Base-by-base conservation (phyloP, 441 rosid species). In the Melastoma candidum region DNA sequence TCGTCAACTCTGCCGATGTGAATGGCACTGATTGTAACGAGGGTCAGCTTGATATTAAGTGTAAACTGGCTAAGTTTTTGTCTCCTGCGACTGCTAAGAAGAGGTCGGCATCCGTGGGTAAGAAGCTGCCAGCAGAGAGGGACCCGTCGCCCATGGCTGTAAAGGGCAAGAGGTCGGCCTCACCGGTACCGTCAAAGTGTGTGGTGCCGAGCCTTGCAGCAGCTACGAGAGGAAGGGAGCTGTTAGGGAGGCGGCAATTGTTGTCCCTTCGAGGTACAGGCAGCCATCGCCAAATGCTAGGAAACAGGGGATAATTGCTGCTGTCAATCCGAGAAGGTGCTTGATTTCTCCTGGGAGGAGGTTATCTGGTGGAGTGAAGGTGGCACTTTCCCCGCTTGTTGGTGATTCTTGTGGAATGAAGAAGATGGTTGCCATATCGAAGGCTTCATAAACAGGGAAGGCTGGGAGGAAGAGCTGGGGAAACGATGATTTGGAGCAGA, bases 241-340 rank as follows among this genome's bases (percentile, higher is more conserved):
- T 79, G 4, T 29, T 6, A 75, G 75, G 68, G 98, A 92, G 65
- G 76, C 95, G 0, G 81, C 96, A 0, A 92, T 92, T 51, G 72
- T 88, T n/a, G 96, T 92, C 47, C 94, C 95, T 2, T 92, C 98
- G 0, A 79, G 98, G 75, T 92, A 88, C 54, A 63, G 86, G 57
- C 98, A 92, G 43, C 95, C 96, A 2, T 92, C 98, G 0, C 96
- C 98, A 0, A 80, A 50, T 43, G 84, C 71, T 25, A 75, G 95
- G 78, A 82, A 72, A 62, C 90, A 82, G 71, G 83, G 36, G 3
- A 29, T 29, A 29, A 29, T 29, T 29, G 3, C 85, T 3, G 83
- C 96, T 0, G 87, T 90, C 0, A 77, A 62, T 64, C 67, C 84
- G 2, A 63, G 98, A 57, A 79, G 94, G 64, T 69, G 74, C 47